Percentiles rank a stretch among this genome's conserved stretches.
phyloP scores from a whole-genome alignment of 2,329 filamentous ascomycete genomes.

The Colletotrichum falcatum region DNA sequence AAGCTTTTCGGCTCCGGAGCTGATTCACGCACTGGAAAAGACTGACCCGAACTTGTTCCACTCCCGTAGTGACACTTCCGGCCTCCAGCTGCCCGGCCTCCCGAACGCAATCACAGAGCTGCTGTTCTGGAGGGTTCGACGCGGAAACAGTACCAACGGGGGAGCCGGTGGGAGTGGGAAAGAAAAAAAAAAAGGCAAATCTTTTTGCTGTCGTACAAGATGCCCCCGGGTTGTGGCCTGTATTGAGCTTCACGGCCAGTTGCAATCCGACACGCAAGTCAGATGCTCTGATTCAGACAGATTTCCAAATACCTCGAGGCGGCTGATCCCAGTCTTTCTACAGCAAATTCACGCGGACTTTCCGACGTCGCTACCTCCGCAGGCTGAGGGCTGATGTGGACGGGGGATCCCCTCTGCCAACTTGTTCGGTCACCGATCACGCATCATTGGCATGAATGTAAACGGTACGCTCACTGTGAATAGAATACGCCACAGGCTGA shows the following conservation, averaged over 20 bases:
- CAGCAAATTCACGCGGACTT: not conserved
- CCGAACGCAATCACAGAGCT: constrained; percentile 5
- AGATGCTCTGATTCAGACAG: not conserved
- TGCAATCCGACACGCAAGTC: constrained; percentile 36
- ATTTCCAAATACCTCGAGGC: not conserved
- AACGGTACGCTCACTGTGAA: not conserved
- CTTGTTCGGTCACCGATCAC: not conserved
- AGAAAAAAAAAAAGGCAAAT: constrained; percentile 2
- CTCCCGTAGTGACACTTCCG: constrained; percentile 10
- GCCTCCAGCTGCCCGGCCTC: constrained; percentile 18
- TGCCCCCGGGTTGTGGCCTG: constrained; percentile 9
- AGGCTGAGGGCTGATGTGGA: not conserved
- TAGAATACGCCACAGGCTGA: not conserved
- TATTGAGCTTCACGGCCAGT: not conserved
- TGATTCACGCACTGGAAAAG: constrained; percentile 6
- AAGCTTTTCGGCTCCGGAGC: constrained; percentile 4
- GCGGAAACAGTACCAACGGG: not conserved
- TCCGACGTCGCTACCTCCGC: not conserved
- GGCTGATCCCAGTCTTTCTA: not conserved
- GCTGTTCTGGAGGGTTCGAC: not conserved
- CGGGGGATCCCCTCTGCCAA: not conserved
- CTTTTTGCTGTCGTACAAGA: not conserved
- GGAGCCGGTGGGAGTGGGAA: too few relatives aligned
- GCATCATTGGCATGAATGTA: not conserved
- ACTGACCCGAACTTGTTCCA: constrained; percentile 5